phyloP scores from a whole-genome alignment of 768 basidiomycete genomes.

The Tephrocybe sp. region DNA sequence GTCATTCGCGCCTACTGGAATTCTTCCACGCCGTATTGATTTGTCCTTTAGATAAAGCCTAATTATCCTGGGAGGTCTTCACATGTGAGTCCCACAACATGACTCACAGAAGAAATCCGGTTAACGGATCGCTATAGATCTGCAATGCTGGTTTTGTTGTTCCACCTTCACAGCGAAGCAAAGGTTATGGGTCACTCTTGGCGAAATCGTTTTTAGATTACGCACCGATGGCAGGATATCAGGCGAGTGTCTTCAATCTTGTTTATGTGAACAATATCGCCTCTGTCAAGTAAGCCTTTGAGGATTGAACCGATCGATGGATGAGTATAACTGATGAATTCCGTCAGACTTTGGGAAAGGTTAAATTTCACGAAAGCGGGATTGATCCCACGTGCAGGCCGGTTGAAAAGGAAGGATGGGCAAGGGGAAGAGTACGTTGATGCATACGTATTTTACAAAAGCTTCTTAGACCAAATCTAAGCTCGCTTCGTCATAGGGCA shows the following conservation, averaged over 20 bases:
- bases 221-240: constrained; percentile 75
- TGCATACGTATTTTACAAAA: constrained; percentile 82
- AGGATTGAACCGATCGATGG: background rate
- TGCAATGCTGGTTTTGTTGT: constrained; percentile 92
- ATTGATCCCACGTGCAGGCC: constrained; percentile 71
- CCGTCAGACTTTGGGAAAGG: constrained; percentile 70
- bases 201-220: constrained; percentile 80
- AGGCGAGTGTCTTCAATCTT: constrained; percentile 85
- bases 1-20: constrained; percentile 18
- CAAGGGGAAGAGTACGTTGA: constrained; percentile 85
- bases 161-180: constrained; percentile 55
- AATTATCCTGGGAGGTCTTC: constrained; percentile 91
- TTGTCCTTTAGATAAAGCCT: constrained; percentile 58
- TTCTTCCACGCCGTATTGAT: constrained; percentile 6
- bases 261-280: constrained; percentile 86
- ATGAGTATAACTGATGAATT: background rate
- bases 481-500: too few relatives aligned
- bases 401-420: constrained; percentile 64
- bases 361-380: constrained; percentile 81
- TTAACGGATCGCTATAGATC: constrained; percentile 41
- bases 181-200: constrained; percentile 67
- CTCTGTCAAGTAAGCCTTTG: constrained; percentile 52
- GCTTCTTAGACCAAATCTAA: constrained; percentile 43
- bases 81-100: constrained; percentile 58
- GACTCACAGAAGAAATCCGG: background rate